Evolutionary conservation across 106 monocot species (phyloP).

Genomic region (Allium cepa): DNA sequence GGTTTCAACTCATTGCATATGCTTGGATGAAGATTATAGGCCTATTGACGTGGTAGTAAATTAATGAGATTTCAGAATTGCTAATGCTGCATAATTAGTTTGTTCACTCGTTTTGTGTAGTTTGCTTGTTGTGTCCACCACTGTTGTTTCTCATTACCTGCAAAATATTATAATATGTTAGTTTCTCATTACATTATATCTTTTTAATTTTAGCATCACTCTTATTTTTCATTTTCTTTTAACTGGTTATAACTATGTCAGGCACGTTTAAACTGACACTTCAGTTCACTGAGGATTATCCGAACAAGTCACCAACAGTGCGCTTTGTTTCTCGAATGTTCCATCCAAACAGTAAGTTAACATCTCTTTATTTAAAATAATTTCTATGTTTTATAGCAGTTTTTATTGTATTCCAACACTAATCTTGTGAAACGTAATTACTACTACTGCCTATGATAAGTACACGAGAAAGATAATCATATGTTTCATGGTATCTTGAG

Average conservation of each 20-base stretch:
- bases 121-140: no score
- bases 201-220: no score
- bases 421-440: no score
- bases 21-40: no score
- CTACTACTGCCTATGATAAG: neutral
- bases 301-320: conserved; percentile 53
- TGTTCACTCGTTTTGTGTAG: no score
- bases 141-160: no score
- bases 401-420: neutral
- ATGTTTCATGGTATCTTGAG: neutral
- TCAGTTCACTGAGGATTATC: conserved; percentile 47
- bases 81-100: no score
- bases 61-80: no score
- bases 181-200: no score
- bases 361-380: neutral
- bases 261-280: conserved; percentile 47
- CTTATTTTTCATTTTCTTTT: conserved; percentile 3
- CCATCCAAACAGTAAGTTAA: conserved; percentile 51
- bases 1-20: no score
- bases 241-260: neutral
- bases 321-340: conserved; percentile 59
- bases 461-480: neutral
- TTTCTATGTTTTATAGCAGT: neutral
- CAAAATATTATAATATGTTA: no score
- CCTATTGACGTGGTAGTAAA: no score